Evolutionary conservation across 352 stramenopile genomes (phyloP).

Genomic region (Pythium rishiriense): DNA sequence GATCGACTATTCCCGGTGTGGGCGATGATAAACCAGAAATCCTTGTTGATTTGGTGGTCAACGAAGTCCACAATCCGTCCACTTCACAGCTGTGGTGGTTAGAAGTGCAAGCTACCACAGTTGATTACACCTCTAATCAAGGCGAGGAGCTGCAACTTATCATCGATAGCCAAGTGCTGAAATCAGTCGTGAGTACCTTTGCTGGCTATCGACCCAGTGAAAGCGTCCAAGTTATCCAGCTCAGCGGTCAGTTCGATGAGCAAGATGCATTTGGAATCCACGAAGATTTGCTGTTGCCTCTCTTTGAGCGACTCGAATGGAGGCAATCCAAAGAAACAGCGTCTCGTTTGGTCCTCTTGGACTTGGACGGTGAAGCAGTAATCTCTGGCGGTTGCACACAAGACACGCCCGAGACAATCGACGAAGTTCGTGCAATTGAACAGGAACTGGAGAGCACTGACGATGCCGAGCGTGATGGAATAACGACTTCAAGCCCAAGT

Average conservation of each 20-base stretch:
- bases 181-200: conserved; percentile 39
- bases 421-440: not conserved
- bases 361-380: conserved; percentile 7
- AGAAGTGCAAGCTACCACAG: conserved; percentile 38
- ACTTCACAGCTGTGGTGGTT: conserved; percentile 69
- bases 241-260: conserved; percentile 11
- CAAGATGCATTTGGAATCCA: conserved; percentile 51
- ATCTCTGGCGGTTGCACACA: not conserved
- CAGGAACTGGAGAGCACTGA: not conserved
- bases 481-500: not conserved
- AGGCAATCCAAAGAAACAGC: not conserved
- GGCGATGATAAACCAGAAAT: not conserved
- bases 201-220: conserved; percentile 57
- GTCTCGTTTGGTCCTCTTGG: conserved; percentile 1
- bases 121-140: conserved; percentile 26
- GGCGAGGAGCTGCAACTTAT: conserved; percentile 16
- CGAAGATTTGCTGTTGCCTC: conserved; percentile 45
- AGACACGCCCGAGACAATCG: not conserved
- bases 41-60: conserved; percentile 46
- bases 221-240: conserved; percentile 16
- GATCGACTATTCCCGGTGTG: not conserved
- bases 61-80: conserved; percentile 50
- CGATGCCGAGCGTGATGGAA: not conserved
- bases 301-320: conserved; percentile 38
- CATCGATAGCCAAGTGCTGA: conserved; percentile 44